Percentiles rank a stretch among this genome's conserved stretches.
phyloP scores from a whole-genome alignment of 306 rosid genomes.

The Oxytropis ochrocephala region DNA sequence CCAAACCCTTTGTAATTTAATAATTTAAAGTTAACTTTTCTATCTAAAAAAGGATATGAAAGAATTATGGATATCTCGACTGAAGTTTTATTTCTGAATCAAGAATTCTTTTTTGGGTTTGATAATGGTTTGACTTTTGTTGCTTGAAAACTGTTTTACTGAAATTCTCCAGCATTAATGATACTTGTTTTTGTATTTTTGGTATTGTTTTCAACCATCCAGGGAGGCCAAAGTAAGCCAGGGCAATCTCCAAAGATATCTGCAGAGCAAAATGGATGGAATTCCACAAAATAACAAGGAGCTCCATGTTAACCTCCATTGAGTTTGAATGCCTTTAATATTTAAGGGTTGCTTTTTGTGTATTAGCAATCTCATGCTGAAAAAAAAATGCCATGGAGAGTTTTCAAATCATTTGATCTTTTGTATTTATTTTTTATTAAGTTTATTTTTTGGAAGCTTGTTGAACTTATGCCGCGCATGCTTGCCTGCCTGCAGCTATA shows the following conservation, averaged over 20 bases:
- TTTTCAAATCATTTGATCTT: neutral
- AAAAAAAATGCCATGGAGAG: neutral
- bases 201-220: constrained; percentile 15
- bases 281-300: constrained; percentile 28
- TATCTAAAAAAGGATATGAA: neutral
- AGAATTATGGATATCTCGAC: neutral
- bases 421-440: neutral
- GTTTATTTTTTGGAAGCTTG: neutral
- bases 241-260: constrained; percentile 48
- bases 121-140: neutral
- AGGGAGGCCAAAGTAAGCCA: constrained; percentile 66
- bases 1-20: neutral
- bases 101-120: neutral
- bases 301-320: constrained; percentile 10
- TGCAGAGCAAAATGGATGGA: constrained; percentile 36
- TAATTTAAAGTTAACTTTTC: neutral
- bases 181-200: constrained; percentile 3
- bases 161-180: neutral
- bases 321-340: constrained; percentile 1
- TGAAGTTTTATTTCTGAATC: neutral
- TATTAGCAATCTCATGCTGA: neutral
- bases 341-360: neutral
- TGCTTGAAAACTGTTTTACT: neutral
- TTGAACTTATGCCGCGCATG: neutral
- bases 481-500: neutral